Percentiles rank a stretch among this genome's conserved stretches.
Evolutionary conservation across 768 basidiomycete species (phyloP).

Genomic region (Kwoniella dejecticola): DNA sequence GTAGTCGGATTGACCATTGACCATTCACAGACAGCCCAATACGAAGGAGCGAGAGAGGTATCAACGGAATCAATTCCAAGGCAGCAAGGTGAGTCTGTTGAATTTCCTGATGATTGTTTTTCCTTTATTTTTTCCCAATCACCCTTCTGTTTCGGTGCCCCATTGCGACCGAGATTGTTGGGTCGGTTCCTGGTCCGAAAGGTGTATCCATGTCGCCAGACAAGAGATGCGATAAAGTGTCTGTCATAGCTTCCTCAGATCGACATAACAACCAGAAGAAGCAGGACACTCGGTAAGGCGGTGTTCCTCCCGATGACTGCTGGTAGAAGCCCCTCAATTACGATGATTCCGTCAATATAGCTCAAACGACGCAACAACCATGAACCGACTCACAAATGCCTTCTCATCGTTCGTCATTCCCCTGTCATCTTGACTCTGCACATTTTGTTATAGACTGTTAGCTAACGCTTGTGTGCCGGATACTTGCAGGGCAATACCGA

Average conservation of each 20-base stretch:
- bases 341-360: neutral
- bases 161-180: no score
- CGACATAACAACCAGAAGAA: no score
- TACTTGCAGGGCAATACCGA: constrained; percentile 16
- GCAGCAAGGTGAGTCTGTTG: neutral
- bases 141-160: no score
- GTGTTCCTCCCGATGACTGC: no score
- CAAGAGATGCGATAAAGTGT: no score
- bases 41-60: neutral
- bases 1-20: neutral
- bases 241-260: no score
- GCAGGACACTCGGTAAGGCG: no score
- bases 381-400: constrained; percentile 39
- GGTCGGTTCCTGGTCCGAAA: no score
- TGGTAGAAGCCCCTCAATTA: no score
- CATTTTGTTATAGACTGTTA: neutral
- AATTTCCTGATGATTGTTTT: neutral
- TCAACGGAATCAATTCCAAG: constrained; percentile 3
- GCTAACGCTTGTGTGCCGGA: neutral
- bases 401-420: constrained; percentile 28
- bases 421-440: neutral
- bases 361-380: constrained; percentile 1
- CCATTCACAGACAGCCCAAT: constrained; percentile 3
- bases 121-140: no score
- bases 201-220: no score